Evolutionary conservation across 2,329 filamentous ascomycete species (phyloP), one percentile per base, ranked within the genome.

Genomic region (Diatrype stigma): DNA sequence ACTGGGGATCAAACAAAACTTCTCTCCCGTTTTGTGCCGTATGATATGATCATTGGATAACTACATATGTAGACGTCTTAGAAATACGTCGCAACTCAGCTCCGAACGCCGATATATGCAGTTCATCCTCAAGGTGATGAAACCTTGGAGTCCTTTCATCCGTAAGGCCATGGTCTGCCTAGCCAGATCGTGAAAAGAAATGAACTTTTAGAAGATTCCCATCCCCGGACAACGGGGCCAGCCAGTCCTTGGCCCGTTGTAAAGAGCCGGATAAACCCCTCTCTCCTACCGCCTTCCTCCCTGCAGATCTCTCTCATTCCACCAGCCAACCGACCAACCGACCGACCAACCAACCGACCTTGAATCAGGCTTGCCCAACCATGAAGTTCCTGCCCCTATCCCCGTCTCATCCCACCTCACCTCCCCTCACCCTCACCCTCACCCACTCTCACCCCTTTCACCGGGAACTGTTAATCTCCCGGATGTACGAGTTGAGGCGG

Each of bases 401-500:
- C n/a, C 7, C 17, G 8, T 32, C 28, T 21, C 46, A 48, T 16
- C 10, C 22, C 26, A 30, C 26, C 26, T 30, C 5, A 6, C 26
- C 26, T 6, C 26, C 26, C 26, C 26, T 10, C 10, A 30, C 17
- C 34, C 26, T 45, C 52, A 50, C 57, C 56, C 57, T 53, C 26
- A 32, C 32, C 30, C 42, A 26, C 23, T 49, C 21, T 45, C 28
- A 23, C 19, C 23, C 42, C 55, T 69, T 74, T 67, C 78, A 80
- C 56, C 75, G 70, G 56, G 79, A 73, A 63, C 76, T 84, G 64
- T 86, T 87, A 60, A 85, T 79, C 66, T 84, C 81, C 66, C 90
- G 84, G 63, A 96, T 83, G 71, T 92, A 96, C 35, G 85, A 89
- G 58, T 82, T 80, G 57, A 96, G 70, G 70, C 90, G 90, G 61